Evolutionary conservation across 106 monocot species (phyloP).

Genomic region (Dendrobium chrysotoxum): DNA sequence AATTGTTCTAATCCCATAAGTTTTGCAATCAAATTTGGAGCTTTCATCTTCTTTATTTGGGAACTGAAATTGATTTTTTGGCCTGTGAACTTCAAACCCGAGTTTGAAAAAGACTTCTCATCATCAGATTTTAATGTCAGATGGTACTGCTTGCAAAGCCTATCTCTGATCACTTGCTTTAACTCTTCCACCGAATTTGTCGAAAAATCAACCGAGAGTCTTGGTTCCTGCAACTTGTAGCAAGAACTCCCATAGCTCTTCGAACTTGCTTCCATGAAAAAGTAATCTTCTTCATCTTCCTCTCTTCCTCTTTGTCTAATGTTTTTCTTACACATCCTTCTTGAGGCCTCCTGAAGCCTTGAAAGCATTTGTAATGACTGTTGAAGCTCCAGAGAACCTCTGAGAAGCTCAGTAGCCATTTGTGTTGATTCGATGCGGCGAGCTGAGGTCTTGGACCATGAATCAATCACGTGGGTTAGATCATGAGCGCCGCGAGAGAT

Average conservation of each 20-base stretch:
- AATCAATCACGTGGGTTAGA: slow-evolving; percentile 20
- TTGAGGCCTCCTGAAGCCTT: slow-evolving; percentile 34
- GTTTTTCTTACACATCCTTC: background rate
- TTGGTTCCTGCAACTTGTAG: background rate
- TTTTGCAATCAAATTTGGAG: background rate
- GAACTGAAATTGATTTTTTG: too few species aligned
- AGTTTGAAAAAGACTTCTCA: background rate
- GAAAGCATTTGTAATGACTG: slow-evolving; percentile 43
- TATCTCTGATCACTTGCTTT: background rate
- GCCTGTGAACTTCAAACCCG: background rate
- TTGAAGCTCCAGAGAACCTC: slow-evolving; percentile 51
- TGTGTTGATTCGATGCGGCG: slow-evolving; percentile 11
- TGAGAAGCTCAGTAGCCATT: slow-evolving; percentile 29
- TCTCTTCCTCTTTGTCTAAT: background rate
- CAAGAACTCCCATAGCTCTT: background rate
- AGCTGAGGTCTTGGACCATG: slow-evolving; percentile 22
- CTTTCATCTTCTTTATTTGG: background rate
- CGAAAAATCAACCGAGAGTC: slow-evolving; percentile 11
- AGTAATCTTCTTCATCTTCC: background rate
- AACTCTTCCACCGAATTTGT: slow-evolving; percentile 1
- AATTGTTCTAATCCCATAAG: background rate
- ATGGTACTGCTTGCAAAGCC: background rate
- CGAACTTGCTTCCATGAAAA: background rate
- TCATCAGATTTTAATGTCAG: background rate
- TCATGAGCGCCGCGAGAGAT: slow-evolving; percentile 25